Percentiles rank a stretch among this genome's conserved stretches.
Conservation (phyloP, 31 red algal genomes). For the Porphyra umbilicalis region DNA sequence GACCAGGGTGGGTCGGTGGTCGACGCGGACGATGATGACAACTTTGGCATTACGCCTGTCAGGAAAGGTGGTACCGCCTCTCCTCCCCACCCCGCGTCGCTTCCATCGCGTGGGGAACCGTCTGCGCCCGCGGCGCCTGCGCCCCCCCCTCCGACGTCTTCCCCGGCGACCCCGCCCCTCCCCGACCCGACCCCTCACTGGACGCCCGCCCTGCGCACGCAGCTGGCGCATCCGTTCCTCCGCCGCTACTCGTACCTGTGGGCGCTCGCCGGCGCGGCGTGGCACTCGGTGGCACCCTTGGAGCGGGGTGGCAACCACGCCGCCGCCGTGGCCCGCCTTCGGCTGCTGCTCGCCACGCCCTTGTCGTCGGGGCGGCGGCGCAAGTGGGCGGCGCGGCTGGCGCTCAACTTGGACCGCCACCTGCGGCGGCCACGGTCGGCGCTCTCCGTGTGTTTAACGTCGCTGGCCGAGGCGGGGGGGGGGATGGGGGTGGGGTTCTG, state of each 20-base stretch:
- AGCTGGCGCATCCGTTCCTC: not conserved
- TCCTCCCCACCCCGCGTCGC: too few relatives aligned
- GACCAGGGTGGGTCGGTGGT: too few relatives aligned
- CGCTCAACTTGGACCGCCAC: not conserved
- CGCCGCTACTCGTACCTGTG: not conserved
- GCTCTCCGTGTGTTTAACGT: not conserved
- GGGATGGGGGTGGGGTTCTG: not conserved
- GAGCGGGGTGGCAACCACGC: not conserved
- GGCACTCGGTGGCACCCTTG: not conserved
- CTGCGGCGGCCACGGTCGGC: not conserved
- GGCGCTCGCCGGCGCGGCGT: not conserved
- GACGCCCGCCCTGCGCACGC: not conserved
- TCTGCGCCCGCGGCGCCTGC: not conserved
- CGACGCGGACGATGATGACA: too few relatives aligned
- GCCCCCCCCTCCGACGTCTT: not conserved
- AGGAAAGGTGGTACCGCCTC: too few relatives aligned
- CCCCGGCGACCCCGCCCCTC: not conserved
- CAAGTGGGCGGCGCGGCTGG: not conserved
- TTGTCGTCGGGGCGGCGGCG: not conserved
- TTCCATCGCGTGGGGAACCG: too few relatives aligned
- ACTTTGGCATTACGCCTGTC: too few relatives aligned
- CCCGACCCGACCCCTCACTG: not conserved
- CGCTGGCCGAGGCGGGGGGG: not conserved
- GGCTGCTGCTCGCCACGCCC: not conserved
- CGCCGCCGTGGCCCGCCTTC: not conserved